Conservation (phyloP, 2,329 filamentous ascomycete genomes). For the Colletotrichum lupini region DNA sequence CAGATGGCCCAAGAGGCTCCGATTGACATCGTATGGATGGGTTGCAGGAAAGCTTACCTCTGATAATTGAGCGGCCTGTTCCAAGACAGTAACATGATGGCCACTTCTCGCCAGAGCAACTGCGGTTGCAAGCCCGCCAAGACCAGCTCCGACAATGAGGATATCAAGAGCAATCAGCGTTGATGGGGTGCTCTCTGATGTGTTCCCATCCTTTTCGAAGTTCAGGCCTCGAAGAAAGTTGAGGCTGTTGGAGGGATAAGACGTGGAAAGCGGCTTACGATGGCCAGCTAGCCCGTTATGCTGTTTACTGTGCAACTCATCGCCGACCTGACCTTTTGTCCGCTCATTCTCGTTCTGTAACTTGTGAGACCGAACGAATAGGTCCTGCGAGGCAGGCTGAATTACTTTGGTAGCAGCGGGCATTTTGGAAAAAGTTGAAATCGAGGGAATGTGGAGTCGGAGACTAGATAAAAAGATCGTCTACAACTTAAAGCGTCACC, state of each 20-base stretch:
- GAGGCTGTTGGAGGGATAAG: slow-evolving; percentile 33
- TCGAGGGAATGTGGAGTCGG: neutral
- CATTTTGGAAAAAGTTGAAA: neutral
- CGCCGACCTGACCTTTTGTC: neutral
- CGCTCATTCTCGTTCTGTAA: neutral
- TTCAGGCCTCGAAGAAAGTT: slow-evolving; percentile 13
- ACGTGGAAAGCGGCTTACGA: neutral
- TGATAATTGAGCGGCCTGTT: slow-evolving; percentile 26
- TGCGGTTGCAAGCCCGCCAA: slow-evolving; percentile 34
- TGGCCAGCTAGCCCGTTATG: neutral
- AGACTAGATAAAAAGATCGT: neutral
- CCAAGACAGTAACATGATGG: slow-evolving; percentile 33
- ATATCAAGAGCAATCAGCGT: slow-evolving; percentile 2
- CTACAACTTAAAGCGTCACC: neutral
- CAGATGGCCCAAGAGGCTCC: neutral
- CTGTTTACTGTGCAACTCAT: neutral
- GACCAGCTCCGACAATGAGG: slow-evolving; percentile 34
- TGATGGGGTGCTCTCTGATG: too few species aligned
- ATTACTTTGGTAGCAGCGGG: neutral
- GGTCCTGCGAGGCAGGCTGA: neutral
- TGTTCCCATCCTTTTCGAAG: neutral
- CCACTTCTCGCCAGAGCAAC: slow-evolving; percentile 26
- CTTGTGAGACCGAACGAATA: neutral
- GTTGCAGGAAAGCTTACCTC: neutral
- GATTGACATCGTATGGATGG: neutral